A percentile compares a stretch with the other conserved stretches of the same genome.
These are phyloP conservation scores for Candida peoriensis DNA, from an alignment of 805 yeast species.

Conservation along the genomic window DNA sequence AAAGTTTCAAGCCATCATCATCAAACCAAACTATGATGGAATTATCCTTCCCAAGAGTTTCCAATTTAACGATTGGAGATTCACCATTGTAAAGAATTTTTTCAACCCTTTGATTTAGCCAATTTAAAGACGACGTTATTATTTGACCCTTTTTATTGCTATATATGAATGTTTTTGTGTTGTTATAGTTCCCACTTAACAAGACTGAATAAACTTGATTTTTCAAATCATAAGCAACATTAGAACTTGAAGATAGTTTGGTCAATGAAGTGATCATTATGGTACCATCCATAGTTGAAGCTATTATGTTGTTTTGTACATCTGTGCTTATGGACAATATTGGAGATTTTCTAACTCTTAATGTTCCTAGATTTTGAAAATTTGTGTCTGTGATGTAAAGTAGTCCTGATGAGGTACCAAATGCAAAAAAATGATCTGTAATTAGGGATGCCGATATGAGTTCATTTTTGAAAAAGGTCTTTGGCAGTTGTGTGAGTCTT, in stretches of 20 bases:
- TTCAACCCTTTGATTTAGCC: conserved; percentile 84
- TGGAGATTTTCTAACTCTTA: conserved; percentile 83
- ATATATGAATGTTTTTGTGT: conserved; percentile 62
- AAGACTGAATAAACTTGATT: conserved; percentile 88
- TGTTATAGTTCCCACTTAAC: conserved; percentile 62
- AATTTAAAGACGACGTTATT: conserved; percentile 65
- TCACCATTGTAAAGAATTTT: conserved; percentile 46
- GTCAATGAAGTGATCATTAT: conserved; percentile 70
- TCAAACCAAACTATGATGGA: conserved; percentile 78
- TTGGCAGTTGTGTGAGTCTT: conserved; percentile 62
- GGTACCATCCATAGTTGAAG: conserved; percentile 93
- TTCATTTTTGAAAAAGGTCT: conserved; percentile 66
- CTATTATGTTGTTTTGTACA: conserved; percentile 65
- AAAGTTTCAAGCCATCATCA: conserved; percentile 71
- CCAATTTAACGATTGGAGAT: conserved; percentile 70
- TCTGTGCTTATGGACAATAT: conserved; percentile 69
- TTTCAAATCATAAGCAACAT: conserved; percentile 72
- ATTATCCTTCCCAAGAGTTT: conserved; percentile 59
- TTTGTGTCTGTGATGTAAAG: conserved; percentile 62
- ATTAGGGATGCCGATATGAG: conserved; percentile 70
- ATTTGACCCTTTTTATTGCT: conserved; percentile 92
- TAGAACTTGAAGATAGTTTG: conserved; percentile 15
- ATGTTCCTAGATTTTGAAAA: conserved; percentile 58
- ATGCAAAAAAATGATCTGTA: conserved; percentile 56
- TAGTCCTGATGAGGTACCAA: conserved; percentile 89